Evolutionary conservation across 163 green algal species (phyloP).

Genomic region (Chloromonas sp.): DNA sequence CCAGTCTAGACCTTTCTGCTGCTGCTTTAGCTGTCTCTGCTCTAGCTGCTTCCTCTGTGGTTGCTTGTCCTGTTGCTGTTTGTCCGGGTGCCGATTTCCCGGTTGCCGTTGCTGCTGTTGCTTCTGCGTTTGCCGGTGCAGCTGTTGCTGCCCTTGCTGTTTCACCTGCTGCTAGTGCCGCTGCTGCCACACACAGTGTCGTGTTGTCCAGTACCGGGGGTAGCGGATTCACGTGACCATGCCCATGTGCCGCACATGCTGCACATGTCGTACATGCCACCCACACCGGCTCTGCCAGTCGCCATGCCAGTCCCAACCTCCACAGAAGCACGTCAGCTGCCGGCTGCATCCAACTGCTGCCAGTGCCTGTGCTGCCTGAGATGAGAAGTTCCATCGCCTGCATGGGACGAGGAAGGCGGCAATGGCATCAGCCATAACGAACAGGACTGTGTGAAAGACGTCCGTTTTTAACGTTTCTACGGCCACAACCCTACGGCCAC

Average conservation of each 20-base stretch:
- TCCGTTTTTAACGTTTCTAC: too few relatives aligned
- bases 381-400: conserved; percentile 7
- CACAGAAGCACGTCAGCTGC: conserved; percentile 5
- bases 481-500: background rate
- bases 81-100: too few relatives aligned
- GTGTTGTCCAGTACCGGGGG: background rate
- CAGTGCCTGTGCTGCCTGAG: background rate
- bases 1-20: background rate
- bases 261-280: too few relatives aligned
- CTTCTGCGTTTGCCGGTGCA: background rate
- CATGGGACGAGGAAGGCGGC: background rate
- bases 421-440: background rate
- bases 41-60: background rate
- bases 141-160: too few relatives aligned
- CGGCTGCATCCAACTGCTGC: background rate
- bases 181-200: background rate
- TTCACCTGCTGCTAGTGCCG: too few relatives aligned
- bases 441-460: background rate
- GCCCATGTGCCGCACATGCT: background rate
- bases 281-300: conserved; percentile 13
- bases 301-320: background rate
- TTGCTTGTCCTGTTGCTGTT: too few relatives aligned
- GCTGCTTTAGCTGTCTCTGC: background rate
- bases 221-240: background rate
- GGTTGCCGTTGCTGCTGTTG: background rate